Conservation (phyloP, 129 eudicot genomes). For the Flaveria trinervia region DNA sequence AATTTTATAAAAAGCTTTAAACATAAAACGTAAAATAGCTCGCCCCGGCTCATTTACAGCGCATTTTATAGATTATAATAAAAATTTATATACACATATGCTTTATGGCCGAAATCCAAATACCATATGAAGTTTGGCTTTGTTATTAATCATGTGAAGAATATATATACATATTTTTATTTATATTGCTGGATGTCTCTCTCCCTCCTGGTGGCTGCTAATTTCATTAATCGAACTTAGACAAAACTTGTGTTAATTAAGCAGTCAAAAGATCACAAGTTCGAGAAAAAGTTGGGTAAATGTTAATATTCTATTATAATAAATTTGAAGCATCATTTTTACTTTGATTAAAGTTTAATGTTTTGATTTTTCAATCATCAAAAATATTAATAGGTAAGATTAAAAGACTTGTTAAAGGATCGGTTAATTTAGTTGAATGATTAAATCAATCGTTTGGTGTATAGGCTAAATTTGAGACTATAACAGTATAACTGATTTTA, state of each 20-base stretch:
- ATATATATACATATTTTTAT: neutral
- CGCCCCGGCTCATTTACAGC: too few species aligned
- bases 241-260: slow-evolving; percentile 12
- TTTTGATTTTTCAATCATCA: neutral
- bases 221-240: slow-evolving; percentile 24
- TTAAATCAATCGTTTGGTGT: too few species aligned
- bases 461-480: too few species aligned
- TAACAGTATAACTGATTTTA: too few species aligned
- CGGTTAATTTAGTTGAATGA: too few species aligned
- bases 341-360: too few species aligned
- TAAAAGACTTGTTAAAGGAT: too few species aligned
- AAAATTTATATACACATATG: neutral
- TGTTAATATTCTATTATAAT: neutral
- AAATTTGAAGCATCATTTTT: neutral
- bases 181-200: neutral
- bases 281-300: neutral
- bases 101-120: too few species aligned
- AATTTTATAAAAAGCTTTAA: too few species aligned
- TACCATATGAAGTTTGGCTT: neutral
- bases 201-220: slow-evolving; percentile 27
- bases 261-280: slow-evolving; percentile 19
- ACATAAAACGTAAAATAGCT: too few species aligned
- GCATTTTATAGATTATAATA: too few species aligned
- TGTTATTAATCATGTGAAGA: neutral
- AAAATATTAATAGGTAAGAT: neutral